phyloP scores from a whole-genome alignment of 805 yeast species.

The Myxozyma melibiosi region DNA sequence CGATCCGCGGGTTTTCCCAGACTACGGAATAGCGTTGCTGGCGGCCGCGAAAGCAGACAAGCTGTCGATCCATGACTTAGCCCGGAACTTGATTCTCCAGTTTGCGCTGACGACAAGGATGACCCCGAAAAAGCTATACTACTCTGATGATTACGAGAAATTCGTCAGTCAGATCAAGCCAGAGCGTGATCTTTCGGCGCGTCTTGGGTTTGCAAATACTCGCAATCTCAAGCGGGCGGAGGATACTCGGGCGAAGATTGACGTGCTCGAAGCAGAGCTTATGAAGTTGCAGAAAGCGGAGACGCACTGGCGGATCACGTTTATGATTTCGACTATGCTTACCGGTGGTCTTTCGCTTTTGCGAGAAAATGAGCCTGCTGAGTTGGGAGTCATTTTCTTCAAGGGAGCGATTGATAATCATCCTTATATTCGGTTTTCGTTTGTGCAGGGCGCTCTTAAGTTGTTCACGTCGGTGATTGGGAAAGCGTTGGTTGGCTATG shows the following conservation, averaged over 20 bases:
- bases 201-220: constrained; percentile 22
- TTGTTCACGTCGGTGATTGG: constrained; percentile 51
- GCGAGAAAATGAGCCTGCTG: constrained; percentile 16
- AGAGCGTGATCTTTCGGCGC: constrained; percentile 23
- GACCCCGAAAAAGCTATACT: constrained; percentile 5
- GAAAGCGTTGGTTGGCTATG: constrained; percentile 53
- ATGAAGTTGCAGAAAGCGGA: constrained; percentile 12
- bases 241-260: constrained; percentile 12
- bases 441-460: constrained; percentile 62
- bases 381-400: constrained; percentile 14
- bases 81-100: constrained; percentile 12
- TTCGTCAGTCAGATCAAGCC: constrained; percentile 31
- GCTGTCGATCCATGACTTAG: constrained; percentile 21
- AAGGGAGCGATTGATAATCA: constrained; percentile 48
- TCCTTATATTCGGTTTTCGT: constrained; percentile 64
- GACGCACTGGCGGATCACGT: constrained; percentile 24
- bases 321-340: constrained; percentile 10
- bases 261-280: constrained; percentile 23
- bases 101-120: constrained; percentile 10
- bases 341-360: constrained; percentile 1
- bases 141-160: neutral
- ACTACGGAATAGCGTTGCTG: constrained; percentile 18
- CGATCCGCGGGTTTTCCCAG: constrained; percentile 16
- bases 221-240: constrained; percentile 30
- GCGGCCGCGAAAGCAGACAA: constrained; percentile 25